These are phyloP conservation scores for Hyphopichia fennica DNA, from an alignment of 1,139 yeast genomes.

Conservation along the genomic window DNA sequence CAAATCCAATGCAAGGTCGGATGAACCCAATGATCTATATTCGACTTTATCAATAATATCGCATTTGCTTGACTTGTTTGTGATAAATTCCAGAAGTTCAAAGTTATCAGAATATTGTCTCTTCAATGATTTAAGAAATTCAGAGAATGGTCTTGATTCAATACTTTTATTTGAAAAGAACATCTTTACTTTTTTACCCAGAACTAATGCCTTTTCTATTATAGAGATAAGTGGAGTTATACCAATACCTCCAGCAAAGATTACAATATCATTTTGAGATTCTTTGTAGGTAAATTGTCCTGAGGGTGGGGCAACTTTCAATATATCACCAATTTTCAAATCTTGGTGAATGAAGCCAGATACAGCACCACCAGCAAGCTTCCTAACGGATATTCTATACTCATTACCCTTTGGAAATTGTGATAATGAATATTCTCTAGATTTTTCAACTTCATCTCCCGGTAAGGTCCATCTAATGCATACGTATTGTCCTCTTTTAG, in stretches of 20 bases:
- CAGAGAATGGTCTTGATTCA: conserved; percentile 27
- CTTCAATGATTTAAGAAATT: conserved; percentile 18
- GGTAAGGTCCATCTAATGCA: conserved; percentile 46
- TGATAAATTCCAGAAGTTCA: conserved; percentile 20
- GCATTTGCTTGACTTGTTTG: conserved; percentile 8
- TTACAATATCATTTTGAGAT: conserved; percentile 34
- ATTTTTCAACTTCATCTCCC: conserved; percentile 29
- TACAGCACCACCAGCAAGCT: conserved; percentile 48
- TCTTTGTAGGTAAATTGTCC: conserved; percentile 51
- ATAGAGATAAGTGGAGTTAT: conserved; percentile 63
- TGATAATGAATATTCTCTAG: conserved; percentile 57
- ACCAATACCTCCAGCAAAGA: conserved; percentile 67
- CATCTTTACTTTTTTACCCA: conserved; percentile 27
- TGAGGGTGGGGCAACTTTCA: conserved; percentile 59
- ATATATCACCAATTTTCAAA: conserved; percentile 48
- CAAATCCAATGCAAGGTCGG: conserved; percentile 16
- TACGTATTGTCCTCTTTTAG: conserved; percentile 62
- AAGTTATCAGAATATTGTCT: conserved; percentile 16
- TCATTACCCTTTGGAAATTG: conserved; percentile 27
- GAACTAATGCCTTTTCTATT: conserved; percentile 35
- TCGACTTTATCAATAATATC: conserved; percentile 10
- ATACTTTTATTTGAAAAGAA: conserved; percentile 28
- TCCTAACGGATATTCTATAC: conserved; percentile 55
- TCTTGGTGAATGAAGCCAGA: conserved; percentile 53
- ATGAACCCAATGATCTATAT: conserved; percentile 8